Base-by-base conservation (phyloP, 2,329 filamentous ascomycete genomes). In the Calonectria leucothoes region DNA sequence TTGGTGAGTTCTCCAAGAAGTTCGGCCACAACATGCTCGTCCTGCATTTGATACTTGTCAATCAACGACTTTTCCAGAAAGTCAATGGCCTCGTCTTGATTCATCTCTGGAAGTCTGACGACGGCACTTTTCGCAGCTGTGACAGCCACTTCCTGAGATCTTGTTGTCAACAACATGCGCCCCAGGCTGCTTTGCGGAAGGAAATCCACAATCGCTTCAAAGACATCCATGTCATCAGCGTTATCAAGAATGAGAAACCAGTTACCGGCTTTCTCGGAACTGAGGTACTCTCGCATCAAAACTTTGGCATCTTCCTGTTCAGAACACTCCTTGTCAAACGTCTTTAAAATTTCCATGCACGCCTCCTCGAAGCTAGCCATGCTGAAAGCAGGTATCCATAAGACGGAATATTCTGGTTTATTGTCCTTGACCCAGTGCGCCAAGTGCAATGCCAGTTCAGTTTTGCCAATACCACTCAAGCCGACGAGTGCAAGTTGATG, bases 271-370 rank as follows among this genome's bases (percentile, higher is more conserved):
- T 63, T 70, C 20, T 78, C 75, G 0, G 79, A 82, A 48, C 73
- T 79, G 0, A 86, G 76, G n/a, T 83, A 75, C 2, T 66, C 51
- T 20, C 90, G 86, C 77, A 94, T 91, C 83, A 91, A 88, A 76
- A 92, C 90, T 67, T 89, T 89, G 91, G 78, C 74, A 6, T 94
- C 92, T 57, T 85, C 84, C 71, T 91, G 91, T 66, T 89, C 84
- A 6, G 76, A 76, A 59, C 88, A 84, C 15, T 85, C 49, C 7
- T 84, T 75, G 0, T 69, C 55, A 12, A 87, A 78, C 76, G 80
- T 78, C 45, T 75, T 80, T 1, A 80, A 82, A 4, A 87, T 82
- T 4, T 82, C 80, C 2, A n/a, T 59, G 70, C 83, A 87, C 17
- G 85, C 84, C 69, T 85, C 82, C 45, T 87, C 80, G 68, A 88